A percentile compares a stretch with the other conserved stretches of the same genome.
Conservation (phyloP, 257 asterid species). For the Scutellaria minor region DNA sequence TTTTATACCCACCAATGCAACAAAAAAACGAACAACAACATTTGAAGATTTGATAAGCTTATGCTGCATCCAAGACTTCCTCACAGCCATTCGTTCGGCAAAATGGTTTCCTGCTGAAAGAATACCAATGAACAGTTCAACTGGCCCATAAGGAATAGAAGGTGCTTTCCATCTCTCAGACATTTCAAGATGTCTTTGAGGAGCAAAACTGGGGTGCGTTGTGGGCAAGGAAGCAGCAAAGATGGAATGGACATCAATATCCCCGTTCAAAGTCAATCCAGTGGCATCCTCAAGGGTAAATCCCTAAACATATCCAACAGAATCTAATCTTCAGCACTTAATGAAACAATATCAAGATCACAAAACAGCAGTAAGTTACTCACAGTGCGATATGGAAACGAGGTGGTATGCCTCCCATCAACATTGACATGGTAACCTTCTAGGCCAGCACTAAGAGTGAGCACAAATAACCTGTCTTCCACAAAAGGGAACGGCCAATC, state of each 20-base stretch:
- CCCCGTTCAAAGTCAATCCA: conserved; percentile 81
- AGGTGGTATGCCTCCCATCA: conserved; percentile 94
- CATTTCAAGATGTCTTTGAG: conserved; percentile 88
- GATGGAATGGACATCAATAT: conserved; percentile 71
- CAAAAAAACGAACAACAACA: conserved; percentile 91
- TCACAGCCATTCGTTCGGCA: conserved; percentile 95
- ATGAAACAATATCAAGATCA: conserved; percentile 1
- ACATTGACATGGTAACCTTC: conserved; percentile 92
- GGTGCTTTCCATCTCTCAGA: conserved; percentile 87
- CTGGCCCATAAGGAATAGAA: conserved; percentile 58
- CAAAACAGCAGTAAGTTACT: conserved; percentile 37
- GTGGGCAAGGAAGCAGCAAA: conserved; percentile 92
- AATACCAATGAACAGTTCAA: conserved; percentile 84
- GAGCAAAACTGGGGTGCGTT: conserved; percentile 89
- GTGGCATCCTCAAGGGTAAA: conserved; percentile 97
- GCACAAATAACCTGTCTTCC: conserved; percentile 79
- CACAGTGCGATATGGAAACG: conserved; percentile 94
- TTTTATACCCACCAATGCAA: conserved; percentile 75
- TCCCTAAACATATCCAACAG: conserved; percentile 55
- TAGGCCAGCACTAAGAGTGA: conserved; percentile 94
- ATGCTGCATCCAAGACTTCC: conserved; percentile 97
- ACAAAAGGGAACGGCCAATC: conserved; percentile 95
- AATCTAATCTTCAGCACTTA: conserved; percentile 28
- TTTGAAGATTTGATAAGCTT: conserved; percentile 65
- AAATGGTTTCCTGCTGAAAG: conserved; percentile 98